Evolutionary conservation across 768 basidiomycete species (phyloP).

Genomic region (Auricularia heimuer): DNA sequence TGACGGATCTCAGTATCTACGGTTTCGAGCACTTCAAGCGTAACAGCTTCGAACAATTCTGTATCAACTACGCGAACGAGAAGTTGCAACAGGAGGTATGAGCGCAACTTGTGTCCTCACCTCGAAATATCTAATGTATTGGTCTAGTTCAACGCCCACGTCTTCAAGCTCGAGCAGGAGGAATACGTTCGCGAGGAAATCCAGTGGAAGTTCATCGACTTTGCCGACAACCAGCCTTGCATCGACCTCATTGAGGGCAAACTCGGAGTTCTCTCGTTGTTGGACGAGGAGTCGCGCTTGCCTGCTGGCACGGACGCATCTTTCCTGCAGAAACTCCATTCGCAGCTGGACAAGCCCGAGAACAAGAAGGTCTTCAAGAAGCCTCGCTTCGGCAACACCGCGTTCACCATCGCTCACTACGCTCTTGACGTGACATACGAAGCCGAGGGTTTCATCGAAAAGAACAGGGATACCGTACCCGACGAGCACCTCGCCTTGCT

Average conservation of each 20-base stretch:
- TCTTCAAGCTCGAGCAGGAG: slow-evolving; percentile 98
- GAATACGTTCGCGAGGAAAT: slow-evolving; percentile 98
- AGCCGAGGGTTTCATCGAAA: slow-evolving; percentile 96
- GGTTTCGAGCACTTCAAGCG: slow-evolving; percentile 97
- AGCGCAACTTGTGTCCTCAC: slow-evolving; percentile 10
- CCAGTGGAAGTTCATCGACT: slow-evolving; percentile 99
- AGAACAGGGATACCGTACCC: slow-evolving; percentile 97
- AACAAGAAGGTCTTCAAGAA: slow-evolving; percentile 92
- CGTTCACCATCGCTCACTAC: slow-evolving; percentile 97
- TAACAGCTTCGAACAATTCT: slow-evolving; percentile 78
- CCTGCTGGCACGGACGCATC: slow-evolving; percentile 88
- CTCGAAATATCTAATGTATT: background rate
- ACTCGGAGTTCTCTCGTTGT: slow-evolving; percentile 84
- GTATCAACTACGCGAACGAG: slow-evolving; percentile 99
- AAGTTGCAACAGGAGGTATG: slow-evolving; percentile 92
- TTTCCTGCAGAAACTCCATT: slow-evolving; percentile 86
- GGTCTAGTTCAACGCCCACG: slow-evolving; percentile 91
- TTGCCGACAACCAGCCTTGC: slow-evolving; percentile 97
- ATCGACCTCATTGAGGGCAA: slow-evolving; percentile 98
- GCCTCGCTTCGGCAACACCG: slow-evolving; percentile 89
- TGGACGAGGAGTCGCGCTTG: slow-evolving; percentile 96
- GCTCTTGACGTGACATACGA: slow-evolving; percentile 98
- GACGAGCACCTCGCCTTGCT: slow-evolving; percentile 93
- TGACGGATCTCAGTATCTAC: slow-evolving; percentile 59
- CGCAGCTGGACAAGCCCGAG: slow-evolving; percentile 74